A percentile compares a stretch with the other conserved stretches of the same genome.
Evolutionary conservation across 768 basidiomycete species (phyloP).

Genomic region (Imleria badia): DNA sequence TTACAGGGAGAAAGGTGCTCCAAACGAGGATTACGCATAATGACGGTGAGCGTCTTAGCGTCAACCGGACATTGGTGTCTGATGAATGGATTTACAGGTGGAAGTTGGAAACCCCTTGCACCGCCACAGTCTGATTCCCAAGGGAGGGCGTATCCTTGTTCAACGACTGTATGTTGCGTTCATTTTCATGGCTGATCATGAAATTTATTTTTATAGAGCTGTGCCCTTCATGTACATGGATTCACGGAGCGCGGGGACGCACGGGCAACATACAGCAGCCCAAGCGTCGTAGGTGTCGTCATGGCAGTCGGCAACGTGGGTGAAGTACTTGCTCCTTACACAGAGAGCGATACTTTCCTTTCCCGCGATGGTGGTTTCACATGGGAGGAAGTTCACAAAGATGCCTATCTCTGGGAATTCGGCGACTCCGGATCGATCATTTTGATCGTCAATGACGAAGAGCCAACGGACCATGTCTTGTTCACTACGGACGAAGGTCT

Average conservation of each 20-base stretch:
- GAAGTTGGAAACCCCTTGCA: conserved; percentile 80
- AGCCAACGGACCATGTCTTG: conserved; percentile 83
- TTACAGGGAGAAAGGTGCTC: conserved; percentile 71
- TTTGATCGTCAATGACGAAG: conserved; percentile 94
- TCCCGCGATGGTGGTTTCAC: conserved; percentile 96
- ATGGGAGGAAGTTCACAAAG: conserved; percentile 98
- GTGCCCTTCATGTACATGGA: conserved; percentile 89
- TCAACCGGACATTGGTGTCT: not conserved
- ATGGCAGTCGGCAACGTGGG: conserved; percentile 98
- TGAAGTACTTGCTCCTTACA: conserved; percentile 73
- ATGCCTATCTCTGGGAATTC: conserved; percentile 97
- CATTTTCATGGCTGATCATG: not conserved
- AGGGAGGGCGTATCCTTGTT: conserved; percentile 69
- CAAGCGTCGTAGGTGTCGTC: conserved; percentile 87
- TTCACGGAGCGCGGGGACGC: conserved; percentile 93
- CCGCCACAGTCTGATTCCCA: conserved; percentile 79
- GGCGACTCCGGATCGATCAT: conserved; percentile 95
- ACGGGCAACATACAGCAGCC: conserved; percentile 90
- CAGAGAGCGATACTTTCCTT: conserved; percentile 91
- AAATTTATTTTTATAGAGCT: conserved; percentile 50
- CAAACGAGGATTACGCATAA: conserved; percentile 94
- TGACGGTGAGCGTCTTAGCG: conserved; percentile 60
- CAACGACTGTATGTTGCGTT: conserved; percentile 50
- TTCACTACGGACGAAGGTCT: conserved; percentile 90
- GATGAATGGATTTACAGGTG: conserved; percentile 45